Conservation (phyloP, 2,329 filamentous ascomycete genomes). For the Nigrograna mackinnonii region DNA sequence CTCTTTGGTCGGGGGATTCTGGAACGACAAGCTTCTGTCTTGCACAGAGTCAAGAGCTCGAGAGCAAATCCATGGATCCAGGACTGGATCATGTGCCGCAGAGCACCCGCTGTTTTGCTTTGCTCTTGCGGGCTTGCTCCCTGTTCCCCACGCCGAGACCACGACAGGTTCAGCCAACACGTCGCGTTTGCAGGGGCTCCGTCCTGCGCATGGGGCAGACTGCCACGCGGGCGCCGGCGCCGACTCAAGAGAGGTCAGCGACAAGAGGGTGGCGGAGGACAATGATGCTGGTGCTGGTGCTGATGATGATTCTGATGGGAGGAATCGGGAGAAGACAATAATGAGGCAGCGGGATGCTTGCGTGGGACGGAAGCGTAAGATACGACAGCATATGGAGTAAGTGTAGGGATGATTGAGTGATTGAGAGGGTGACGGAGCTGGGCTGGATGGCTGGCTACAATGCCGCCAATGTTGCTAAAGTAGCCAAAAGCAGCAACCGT, state of each 20-base stretch:
- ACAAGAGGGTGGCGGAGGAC: background rate
- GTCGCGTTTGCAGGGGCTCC: conserved; percentile 7
- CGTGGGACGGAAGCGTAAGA: background rate
- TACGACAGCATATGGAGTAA: background rate
- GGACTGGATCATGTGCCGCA: conserved; percentile 31
- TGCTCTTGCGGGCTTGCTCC: background rate
- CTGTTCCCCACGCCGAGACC: conserved; percentile 34
- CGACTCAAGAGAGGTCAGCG: background rate
- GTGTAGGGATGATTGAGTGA: background rate
- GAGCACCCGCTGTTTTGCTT: no score
- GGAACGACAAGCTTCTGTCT: conserved; percentile 29
- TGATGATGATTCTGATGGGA: background rate
- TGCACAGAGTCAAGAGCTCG: background rate
- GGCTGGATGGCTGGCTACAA: no score
- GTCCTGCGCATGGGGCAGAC: conserved; percentile 10
- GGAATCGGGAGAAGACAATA: background rate
- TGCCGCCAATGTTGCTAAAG: no score
- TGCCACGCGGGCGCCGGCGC: conserved; percentile 16
- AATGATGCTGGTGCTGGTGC: background rate
- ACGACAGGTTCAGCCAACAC: conserved; percentile 13
- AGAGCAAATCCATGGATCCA: background rate
- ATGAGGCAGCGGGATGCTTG: background rate
- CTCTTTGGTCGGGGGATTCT: conserved; percentile 32
- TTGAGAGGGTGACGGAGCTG: background rate
- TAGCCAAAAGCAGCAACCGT: no score